phyloP scores from a whole-genome alignment of 2,329 filamentous ascomycete species.

The Immersiporthe knoxdaviesiana region DNA sequence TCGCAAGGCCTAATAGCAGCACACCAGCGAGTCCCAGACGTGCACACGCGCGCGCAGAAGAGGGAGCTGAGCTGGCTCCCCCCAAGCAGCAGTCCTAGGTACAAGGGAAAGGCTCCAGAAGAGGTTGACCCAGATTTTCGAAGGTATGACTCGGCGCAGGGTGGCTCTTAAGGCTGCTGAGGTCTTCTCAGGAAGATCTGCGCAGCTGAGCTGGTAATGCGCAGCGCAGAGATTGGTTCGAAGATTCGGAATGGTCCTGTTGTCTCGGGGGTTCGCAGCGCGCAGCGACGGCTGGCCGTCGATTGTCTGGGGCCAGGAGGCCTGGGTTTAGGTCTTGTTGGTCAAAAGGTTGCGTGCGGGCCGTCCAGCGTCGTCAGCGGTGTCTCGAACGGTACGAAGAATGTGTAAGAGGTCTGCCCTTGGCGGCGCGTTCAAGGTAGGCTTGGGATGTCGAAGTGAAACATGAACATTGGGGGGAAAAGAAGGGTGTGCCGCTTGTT shows the following conservation, averaged over 20 bases:
- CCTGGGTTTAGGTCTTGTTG: constrained; percentile 3
- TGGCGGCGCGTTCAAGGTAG: constrained; percentile 17
- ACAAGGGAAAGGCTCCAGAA: not conserved
- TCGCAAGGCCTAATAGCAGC: constrained; percentile 23
- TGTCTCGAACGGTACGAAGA: constrained; percentile 14
- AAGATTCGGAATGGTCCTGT: constrained; percentile 10
- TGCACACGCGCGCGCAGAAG: constrained; percentile 12
- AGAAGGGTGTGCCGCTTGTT: not conserved
- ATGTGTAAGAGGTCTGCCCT: constrained; percentile 15
- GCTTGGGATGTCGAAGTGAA: constrained; percentile 24
- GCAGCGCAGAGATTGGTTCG: not conserved
- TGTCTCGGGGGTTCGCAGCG: constrained; percentile 7
- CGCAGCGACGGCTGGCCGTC: constrained; percentile 20
- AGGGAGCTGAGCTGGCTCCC: constrained; percentile 1
- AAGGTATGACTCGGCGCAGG: constrained; percentile 13
- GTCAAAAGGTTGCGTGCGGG: constrained; percentile 17
- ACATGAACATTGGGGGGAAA: not conserved
- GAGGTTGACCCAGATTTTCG: not conserved
- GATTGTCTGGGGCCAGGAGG: constrained; percentile 8
- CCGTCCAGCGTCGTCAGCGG: constrained; percentile 28
- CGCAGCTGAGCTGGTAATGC: constrained; percentile 1
- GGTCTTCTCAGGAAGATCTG: not conserved
- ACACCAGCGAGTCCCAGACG: constrained; percentile 16
- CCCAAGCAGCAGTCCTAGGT: not conserved
- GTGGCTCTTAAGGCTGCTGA: not conserved